A percentile compares a stretch with the other conserved stretches of the same genome.
Conservation (phyloP, 768 basidiomycete genomes). For the Leccinum truebloodii region DNA sequence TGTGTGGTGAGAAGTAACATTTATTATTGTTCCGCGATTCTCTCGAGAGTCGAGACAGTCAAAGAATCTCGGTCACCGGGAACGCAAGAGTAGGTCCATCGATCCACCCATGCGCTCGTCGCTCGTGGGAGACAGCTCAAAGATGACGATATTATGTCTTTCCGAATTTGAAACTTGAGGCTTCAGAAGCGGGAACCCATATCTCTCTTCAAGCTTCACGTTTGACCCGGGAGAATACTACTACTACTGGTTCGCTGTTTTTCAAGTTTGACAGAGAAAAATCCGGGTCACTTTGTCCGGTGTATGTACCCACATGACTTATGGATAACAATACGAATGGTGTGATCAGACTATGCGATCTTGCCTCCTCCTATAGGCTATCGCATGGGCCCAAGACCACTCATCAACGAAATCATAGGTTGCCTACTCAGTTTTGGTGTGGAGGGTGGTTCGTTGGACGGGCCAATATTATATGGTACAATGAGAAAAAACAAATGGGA, state of each 20-base stretch:
- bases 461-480: not conserved
- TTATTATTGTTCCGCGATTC: too few relatives aligned
- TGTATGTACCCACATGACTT: not conserved
- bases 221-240: not conserved
- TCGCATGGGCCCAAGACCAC: not conserved
- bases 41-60: too few relatives aligned
- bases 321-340: not conserved
- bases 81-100: not conserved
- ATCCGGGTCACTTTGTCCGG: not conserved
- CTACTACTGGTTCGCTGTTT: too few relatives aligned
- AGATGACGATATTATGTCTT: not conserved
- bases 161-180: not conserved
- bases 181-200: not conserved
- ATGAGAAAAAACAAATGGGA: not conserved
- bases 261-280: not conserved
- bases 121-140: not conserved
- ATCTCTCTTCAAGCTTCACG: not conserved
- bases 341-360: not conserved
- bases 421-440: not conserved
- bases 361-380: too few relatives aligned
- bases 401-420: not conserved
- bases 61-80: too few relatives aligned
- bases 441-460: not conserved
- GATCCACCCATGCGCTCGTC: not conserved
- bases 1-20: too few relatives aligned